Evolutionary conservation across 2,329 filamentous ascomycete genomes (phyloP).

Genomic region (Acrocalymma vagum): DNA sequence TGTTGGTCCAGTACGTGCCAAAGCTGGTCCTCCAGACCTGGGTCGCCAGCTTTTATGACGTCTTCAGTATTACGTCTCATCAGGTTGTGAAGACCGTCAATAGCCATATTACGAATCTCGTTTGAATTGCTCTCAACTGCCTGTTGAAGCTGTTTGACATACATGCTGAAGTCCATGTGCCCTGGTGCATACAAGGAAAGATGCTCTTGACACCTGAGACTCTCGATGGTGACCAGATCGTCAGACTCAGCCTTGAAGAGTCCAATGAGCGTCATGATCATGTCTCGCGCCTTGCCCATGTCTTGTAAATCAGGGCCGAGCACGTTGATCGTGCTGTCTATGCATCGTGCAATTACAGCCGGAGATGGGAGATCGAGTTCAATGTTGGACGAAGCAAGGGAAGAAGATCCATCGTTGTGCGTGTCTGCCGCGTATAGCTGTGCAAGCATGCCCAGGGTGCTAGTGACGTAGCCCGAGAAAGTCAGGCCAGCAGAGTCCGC

Average conservation of each 20-base stretch:
- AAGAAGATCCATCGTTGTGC: constrained; percentile 84
- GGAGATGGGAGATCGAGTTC: constrained; percentile 85
- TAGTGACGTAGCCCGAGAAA: constrained; percentile 89
- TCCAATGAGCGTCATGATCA: constrained; percentile 85
- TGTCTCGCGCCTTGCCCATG: constrained; percentile 86
- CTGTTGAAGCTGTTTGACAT: constrained; percentile 82
- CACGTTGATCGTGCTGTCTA: constrained; percentile 97
- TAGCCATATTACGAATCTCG: constrained; percentile 78
- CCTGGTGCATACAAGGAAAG: constrained; percentile 90
- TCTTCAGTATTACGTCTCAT: constrained; percentile 92
- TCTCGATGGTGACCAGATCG: constrained; percentile 75
- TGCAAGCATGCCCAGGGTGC: constrained; percentile 90
- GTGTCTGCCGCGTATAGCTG: constrained; percentile 92
- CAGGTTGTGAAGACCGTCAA: constrained; percentile 89
- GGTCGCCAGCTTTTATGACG: constrained; percentile 77
- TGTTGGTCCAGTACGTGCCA: constrained; percentile 87
- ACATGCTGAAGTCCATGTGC: constrained; percentile 82
- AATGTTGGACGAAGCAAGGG: constrained; percentile 85
- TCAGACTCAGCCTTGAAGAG: constrained; percentile 83
- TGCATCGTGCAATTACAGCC: constrained; percentile 83
- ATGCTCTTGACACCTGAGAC: constrained; percentile 86
- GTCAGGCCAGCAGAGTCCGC: constrained; percentile 92
- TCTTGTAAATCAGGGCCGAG: constrained; percentile 95
- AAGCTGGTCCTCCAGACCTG: constrained; percentile 86
- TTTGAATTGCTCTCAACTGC: constrained; percentile 75